Conservation (phyloP, 495 filamentous ascomycete genomes). For the Penicillium samsonianum region DNA sequence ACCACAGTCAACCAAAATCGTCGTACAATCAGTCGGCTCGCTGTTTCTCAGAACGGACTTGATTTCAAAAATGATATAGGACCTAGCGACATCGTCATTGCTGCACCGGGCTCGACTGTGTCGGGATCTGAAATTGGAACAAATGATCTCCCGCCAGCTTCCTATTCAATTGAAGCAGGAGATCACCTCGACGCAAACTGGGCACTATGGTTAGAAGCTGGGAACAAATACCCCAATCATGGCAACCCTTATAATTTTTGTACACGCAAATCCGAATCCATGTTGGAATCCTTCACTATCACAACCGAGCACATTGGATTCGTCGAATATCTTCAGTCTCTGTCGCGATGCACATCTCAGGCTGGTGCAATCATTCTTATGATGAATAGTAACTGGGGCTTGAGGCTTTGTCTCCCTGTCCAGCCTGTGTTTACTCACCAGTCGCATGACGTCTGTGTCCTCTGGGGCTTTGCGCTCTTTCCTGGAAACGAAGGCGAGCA, state of each 20-base stretch:
- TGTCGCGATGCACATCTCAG: slow-evolving; percentile 5
- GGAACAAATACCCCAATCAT: slow-evolving; percentile 12
- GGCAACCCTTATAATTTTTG: slow-evolving; percentile 42
- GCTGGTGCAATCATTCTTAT: slow-evolving; percentile 30
- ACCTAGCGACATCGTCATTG: slow-evolving; percentile 35
- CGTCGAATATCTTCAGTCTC: slow-evolving; percentile 19
- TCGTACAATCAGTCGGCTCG: not conserved
- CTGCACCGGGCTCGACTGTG: slow-evolving; percentile 30
- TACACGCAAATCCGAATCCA: slow-evolving; percentile 27
- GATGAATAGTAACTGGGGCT: slow-evolving; percentile 36
- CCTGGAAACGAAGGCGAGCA: not conserved
- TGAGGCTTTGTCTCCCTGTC: slow-evolving; percentile 28
- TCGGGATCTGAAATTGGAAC: slow-evolving; percentile 31
- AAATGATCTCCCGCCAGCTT: slow-evolving; percentile 23
- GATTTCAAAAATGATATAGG: slow-evolving; percentile 19
- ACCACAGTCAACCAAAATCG: slow-evolving; percentile 18
- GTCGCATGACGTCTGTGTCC: not conserved
- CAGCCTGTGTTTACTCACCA: not conserved
- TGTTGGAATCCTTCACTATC: slow-evolving; percentile 41
- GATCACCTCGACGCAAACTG: slow-evolving; percentile 35
- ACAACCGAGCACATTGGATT: slow-evolving; percentile 31
- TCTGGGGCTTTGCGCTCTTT: not conserved
- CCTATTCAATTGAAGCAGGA: slow-evolving; percentile 21
- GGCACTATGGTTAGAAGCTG: slow-evolving; percentile 20
- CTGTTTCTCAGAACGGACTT: slow-evolving; percentile 9